Percentiles rank a stretch among this genome's conserved stretches.
phyloP scores from a whole-genome alignment of 345 rosid species.

The Excoecaria agallocha region DNA sequence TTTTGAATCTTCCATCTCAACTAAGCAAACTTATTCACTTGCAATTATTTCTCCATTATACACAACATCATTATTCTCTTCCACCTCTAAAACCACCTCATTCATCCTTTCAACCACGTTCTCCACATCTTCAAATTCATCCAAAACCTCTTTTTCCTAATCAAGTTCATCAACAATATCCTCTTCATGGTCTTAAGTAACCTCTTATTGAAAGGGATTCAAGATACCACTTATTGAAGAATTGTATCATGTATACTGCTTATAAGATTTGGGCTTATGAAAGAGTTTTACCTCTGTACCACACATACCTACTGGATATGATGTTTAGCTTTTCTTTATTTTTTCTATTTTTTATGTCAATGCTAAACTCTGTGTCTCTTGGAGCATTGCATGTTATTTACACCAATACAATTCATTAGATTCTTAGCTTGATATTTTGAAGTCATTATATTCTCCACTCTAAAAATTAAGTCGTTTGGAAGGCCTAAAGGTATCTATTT shows the following conservation, averaged over 20 bases:
- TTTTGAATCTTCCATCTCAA: too few species aligned
- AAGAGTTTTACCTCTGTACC: neutral
- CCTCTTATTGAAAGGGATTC: too few species aligned
- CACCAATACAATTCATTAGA: conserved; percentile 77
- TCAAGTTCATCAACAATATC: too few species aligned
- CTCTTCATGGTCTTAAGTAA: too few species aligned
- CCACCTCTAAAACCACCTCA: too few species aligned
- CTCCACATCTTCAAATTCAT: too few species aligned
- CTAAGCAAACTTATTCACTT: too few species aligned
- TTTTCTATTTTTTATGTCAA: neutral
- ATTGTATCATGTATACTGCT: neutral
- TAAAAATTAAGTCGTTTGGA: conserved; percentile 90
- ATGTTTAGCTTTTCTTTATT: neutral
- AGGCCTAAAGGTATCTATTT: conserved; percentile 66
- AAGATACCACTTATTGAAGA: neutral
- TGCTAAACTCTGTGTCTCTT: conserved; percentile 12
- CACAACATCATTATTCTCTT: too few species aligned
- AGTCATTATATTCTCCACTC: conserved; percentile 91
- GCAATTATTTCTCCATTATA: too few species aligned
- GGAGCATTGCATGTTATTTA: conserved; percentile 62
- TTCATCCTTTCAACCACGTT: too few species aligned
- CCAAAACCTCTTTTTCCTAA: too few species aligned
- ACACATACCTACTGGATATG: neutral
- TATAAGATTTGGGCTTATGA: neutral
- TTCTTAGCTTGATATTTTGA: conserved; percentile 90